Evolutionary conservation across 2,329 filamentous ascomycete species (phyloP).

Genomic region (Albophoma yamanashiensis): DNA sequence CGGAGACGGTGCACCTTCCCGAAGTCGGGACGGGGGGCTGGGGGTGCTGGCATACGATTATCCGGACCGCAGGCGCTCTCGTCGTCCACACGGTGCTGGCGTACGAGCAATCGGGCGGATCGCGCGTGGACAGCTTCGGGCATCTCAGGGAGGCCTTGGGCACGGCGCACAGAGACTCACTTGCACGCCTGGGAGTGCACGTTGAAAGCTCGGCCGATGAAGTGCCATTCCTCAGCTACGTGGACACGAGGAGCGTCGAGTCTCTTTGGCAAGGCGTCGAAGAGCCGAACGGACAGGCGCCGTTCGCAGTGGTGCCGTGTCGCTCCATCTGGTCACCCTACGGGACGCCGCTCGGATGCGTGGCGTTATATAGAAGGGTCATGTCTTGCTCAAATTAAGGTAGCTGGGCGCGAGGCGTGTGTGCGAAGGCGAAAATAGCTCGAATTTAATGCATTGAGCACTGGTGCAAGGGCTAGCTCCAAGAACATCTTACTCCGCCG

Average conservation of each 20-base stretch:
- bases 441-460: not conserved
- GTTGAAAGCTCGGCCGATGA: constrained; percentile 1
- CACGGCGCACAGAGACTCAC: constrained; percentile 10
- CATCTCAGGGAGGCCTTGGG: constrained; percentile 9
- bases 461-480: not conserved
- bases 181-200: constrained; percentile 10
- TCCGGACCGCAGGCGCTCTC: constrained; percentile 8
- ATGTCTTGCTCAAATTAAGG: not conserved
- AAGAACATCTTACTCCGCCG: no score
- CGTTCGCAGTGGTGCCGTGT: constrained; percentile 21
- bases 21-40: constrained; percentile 12
- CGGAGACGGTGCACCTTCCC: constrained; percentile 11
- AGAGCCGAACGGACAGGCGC: constrained; percentile 1
- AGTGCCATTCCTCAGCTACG: constrained; percentile 20
- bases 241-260: constrained; percentile 12
- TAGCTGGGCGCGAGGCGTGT: constrained; percentile 3
- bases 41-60: constrained; percentile 18
- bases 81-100: constrained; percentile 21
- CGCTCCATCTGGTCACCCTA: constrained; percentile 22
- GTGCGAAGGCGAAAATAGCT: not conserved
- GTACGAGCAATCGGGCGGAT: not conserved
- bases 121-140: not conserved
- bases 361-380: constrained; percentile 20
- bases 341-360: constrained; percentile 19
- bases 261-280: constrained; percentile 7